phyloP scores from a whole-genome alignment of 768 basidiomycete genomes.

The Trametes elegans region DNA sequence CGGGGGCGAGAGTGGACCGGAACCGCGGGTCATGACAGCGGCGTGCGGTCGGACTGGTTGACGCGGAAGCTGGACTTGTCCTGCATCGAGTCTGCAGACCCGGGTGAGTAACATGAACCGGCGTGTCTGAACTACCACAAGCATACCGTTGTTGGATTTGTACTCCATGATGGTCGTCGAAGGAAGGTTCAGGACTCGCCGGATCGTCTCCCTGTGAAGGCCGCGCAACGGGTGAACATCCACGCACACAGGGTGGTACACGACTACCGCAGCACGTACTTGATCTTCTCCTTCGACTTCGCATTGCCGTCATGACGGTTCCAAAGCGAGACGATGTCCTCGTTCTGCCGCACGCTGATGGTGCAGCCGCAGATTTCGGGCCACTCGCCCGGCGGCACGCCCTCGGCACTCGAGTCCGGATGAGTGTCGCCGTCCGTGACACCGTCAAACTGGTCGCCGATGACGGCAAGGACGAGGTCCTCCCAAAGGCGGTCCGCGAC shows the following conservation, averaged over 20 bases:
- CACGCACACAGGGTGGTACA: no score
- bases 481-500: constrained; percentile 91
- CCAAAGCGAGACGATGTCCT: constrained; percentile 95
- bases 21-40: constrained; percentile 28
- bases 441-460: constrained; percentile 84
- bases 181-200: constrained; percentile 72
- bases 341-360: constrained; percentile 87
- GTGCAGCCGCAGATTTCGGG: constrained; percentile 94
- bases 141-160: constrained; percentile 85
- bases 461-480: constrained; percentile 78
- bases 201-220: constrained; percentile 68
- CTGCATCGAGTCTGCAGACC: constrained; percentile 72
- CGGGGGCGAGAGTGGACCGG: not conserved
- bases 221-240: not conserved
- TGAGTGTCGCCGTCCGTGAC: constrained; percentile 47
- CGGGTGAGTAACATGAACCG: no score
- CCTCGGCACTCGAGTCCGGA: no score
- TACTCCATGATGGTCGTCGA: constrained; percentile 86
- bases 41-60: constrained; percentile 29
- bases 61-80: constrained; percentile 81
- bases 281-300: constrained; percentile 76
- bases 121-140: no score
- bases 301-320: constrained; percentile 78
- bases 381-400: constrained; percentile 42
- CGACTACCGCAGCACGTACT: no score